Base-by-base conservation (phyloP, 1,139 yeast species). In the Yamadazyma diospyri region DNA sequence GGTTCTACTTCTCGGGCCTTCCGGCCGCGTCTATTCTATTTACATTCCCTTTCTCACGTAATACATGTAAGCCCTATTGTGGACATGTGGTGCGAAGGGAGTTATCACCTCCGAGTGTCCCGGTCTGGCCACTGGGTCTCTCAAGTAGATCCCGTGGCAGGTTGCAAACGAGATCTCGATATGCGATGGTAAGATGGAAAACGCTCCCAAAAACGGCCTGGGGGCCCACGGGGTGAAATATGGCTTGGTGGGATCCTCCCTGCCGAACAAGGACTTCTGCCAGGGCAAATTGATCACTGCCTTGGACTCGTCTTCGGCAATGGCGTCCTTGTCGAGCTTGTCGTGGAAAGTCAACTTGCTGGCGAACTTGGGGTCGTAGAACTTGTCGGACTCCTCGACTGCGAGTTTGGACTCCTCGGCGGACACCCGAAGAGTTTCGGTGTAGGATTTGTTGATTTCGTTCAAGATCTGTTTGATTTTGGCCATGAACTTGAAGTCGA, bases 221-320 rank as follows among this genome's bases (percentile, higher is more conserved):
- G 97, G 95, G 38, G 81, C 73, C 97, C 97, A 92, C 34, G 98
- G 98, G 6, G 97, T 87, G 66, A 92, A 92, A 61, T 82, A 92
- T 6, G 89, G 76, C 64, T 83, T 87, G 23, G 69, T 52, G 11
- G 89, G 81, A 36, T 86, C 82, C 46, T 77, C 62, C 51, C 94
- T 81, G 15, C 97, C 97, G 56, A 72, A 87, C 45, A 81, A 70
- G 32, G 79, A 76, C 38, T 71, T 67, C 59, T 84, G 94, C 88
- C 88, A 82, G 41, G 92, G 92, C 36, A 84, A 64, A 22, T 59
- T 49, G 36, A 78, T 75, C 41, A 47, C 51, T 27, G 72, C 83
- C 37, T 48, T 46, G 8, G 71, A 50, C 45, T 76, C 80, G 38
- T 83, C 78, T 48, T 78, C 84, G 35, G 58, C 39, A 7, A 78